Evolutionary conservation across 2,329 filamentous ascomycete genomes (phyloP), one percentile per base, ranked within the genome.

Genomic region (Sporothrix schenckii): DNA sequence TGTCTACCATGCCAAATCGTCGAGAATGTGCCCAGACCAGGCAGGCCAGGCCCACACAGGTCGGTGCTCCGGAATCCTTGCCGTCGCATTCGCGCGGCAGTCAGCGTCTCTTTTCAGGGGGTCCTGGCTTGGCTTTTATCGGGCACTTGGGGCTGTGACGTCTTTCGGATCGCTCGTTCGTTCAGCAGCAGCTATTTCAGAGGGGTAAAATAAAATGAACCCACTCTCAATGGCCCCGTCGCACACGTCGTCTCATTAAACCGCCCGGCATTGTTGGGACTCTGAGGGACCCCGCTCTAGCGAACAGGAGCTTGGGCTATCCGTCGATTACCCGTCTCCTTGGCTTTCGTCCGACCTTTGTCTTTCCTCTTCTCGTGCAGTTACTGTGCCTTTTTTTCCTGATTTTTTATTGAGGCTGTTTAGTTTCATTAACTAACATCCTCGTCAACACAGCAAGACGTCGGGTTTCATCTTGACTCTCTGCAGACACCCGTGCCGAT

Each of bases 201-300:
- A 54, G 14, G 52, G 30, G 30, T 11, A 39, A 39, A n/a, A 19
- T 11, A 54, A 19, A 53, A 54, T 16, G 30, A 39, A 39, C 39
- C 58, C 63, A 52, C 63, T 10, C 47, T 6, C 47, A 66, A 16
- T 9, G 44, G 58, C 58, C 39, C 60, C 41, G 61, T 49, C 24
- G 63, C 63, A 66, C 47, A 66, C 63, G 47, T 53, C 63, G 63
- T 52, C 63, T 66, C 63, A 66, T 66, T 66, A 66, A 66, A 53
- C 47, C 63, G n/a, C 63, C 52, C 47, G 63, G 52, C 63, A 52
- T 66, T 66, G 63, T 66, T 66, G 63, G 63, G 63, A 30, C 21
- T 16, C 14, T 50, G 44, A 44, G 44, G 24, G 61, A 65, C 61
- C 61, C 61, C 61, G 61, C 61, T 65, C 58, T 34, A 34, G 56